These are phyloP conservation scores for Paraphaeosphaeria sporulosa DNA, from an alignment of 2,329 filamentous ascomycete genomes.

Conservation along the genomic window DNA sequence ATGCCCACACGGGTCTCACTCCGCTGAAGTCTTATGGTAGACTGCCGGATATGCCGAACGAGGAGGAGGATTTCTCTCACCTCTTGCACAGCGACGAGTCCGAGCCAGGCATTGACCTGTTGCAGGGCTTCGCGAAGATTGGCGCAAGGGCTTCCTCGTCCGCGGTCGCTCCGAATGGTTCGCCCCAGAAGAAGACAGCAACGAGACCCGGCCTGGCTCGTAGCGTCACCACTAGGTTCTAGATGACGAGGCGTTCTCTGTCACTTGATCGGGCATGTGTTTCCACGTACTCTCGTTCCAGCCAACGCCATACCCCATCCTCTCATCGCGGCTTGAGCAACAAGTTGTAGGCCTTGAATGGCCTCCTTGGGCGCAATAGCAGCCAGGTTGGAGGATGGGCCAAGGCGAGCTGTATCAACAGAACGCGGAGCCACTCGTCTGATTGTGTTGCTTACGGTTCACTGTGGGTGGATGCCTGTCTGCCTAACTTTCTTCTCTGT, in stretches of 20 bases:
- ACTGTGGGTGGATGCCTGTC: not conserved
- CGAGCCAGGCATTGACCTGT: conserved; percentile 72
- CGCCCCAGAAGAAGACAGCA: conserved; percentile 38
- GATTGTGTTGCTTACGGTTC: not conserved
- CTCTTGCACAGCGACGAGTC: conserved; percentile 67
- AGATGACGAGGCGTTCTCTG: conserved; percentile 11
- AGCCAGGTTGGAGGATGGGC: conserved; percentile 24
- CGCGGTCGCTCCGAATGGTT: conserved; percentile 45
- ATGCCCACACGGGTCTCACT: conserved; percentile 29
- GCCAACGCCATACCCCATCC: conserved; percentile 11
- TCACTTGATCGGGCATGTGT: not conserved
- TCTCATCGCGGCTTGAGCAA: conserved; percentile 28
- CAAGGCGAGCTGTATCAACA: conserved; percentile 6
- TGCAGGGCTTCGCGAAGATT: conserved; percentile 79
- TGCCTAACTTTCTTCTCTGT: conserved; percentile 12
- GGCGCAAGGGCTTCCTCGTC: conserved; percentile 52
- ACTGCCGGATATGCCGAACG: conserved; percentile 36
- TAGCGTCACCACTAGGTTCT: conserved; percentile 46
- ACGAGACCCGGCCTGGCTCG: conserved; percentile 38
- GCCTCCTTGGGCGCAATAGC: conserved; percentile 28
- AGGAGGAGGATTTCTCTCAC: conserved; percentile 64
- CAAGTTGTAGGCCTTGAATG: conserved; percentile 30
- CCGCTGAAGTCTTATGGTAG: conserved; percentile 42
- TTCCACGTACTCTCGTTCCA: not conserved
- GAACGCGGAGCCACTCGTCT: not conserved